Evolutionary conservation across 2,329 filamentous ascomycete species (phyloP), one percentile per base, ranked within the genome.

Genomic region (Sporothrix brunneoviolacea): DNA sequence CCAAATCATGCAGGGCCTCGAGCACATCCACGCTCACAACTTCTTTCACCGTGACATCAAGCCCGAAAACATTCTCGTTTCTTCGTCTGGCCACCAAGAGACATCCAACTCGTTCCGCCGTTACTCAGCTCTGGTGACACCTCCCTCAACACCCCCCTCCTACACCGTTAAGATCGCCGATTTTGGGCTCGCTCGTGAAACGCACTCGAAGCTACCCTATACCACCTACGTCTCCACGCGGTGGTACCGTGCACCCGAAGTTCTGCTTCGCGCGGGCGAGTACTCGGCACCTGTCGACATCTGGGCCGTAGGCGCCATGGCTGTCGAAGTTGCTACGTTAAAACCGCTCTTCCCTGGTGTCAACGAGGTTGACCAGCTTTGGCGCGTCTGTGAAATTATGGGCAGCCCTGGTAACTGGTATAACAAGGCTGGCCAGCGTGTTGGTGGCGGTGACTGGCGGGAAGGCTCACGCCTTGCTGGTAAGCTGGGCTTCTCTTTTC

Each of bases 41-140:
- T 98, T 98, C 72, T 98, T 98, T 71, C 93, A 98, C 69, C 89
- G 93, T 62, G 93, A 98, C 65, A 97, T 98, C 71, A 98, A 98
- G 69, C 93, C 93, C 32, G 93, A 98, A 69, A 98, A 98, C 68
- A 98, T 98, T 54, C 80, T 98, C 22, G 91, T 98, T 8, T 95
- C 93, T 0, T 94, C 91, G 24, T 94, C 91, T 2, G 81, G 87
- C 35, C 88, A 82, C 58, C 84, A 85, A 57, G 93, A 98, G 61
- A 80, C 85, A 47, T 77, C 78, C 54, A 93, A 87, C 63, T 84
- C 91, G 0, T 96, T 97, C 72, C 84, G 88, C 64, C 81, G 93
- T 60, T 98, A 98, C 68, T 97, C 93, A 0, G 80, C 88, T 8
- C 76, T 97, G 55, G 88, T 97, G 59, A 97, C 93, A 13, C 93